Conservation (phyloP, 805 yeast genomes). For the Kockiozyma suomiensis region DNA sequence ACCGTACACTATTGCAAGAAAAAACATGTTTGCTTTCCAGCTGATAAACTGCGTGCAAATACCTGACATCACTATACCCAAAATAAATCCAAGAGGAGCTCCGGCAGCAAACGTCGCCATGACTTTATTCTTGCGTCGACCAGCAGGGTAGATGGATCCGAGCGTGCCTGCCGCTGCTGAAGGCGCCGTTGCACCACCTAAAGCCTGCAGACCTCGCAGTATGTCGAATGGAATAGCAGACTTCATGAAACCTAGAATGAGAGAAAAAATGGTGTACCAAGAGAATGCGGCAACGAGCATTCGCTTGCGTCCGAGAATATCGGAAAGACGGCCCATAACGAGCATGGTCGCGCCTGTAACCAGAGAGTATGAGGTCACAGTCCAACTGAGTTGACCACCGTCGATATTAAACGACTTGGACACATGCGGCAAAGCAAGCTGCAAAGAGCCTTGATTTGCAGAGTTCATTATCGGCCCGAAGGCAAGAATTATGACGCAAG, state of each 20-base stretch:
- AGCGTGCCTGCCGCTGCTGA: constrained; percentile 54
- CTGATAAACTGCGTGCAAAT: constrained; percentile 46
- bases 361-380: constrained; percentile 46
- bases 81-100: constrained; percentile 53
- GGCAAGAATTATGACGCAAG: constrained; percentile 43
- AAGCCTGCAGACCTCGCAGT: constrained; percentile 51
- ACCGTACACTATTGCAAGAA: constrained; percentile 47
- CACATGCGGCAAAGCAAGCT: constrained; percentile 44
- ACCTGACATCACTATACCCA: constrained; percentile 50
- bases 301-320: constrained; percentile 50
- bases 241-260: constrained; percentile 43
- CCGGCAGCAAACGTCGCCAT: constrained; percentile 50
- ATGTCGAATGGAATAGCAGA: constrained; percentile 45
- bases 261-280: constrained; percentile 41
- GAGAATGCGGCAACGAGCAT: constrained; percentile 45
- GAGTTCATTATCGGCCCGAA: constrained; percentile 49
- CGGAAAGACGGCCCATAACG: constrained; percentile 51
- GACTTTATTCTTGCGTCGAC: constrained; percentile 27
- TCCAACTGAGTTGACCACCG: constrained; percentile 52
- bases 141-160: constrained; percentile 42
- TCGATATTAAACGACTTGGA: constrained; percentile 44
- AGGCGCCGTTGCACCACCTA: constrained; percentile 48
- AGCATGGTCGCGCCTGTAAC: constrained; percentile 51
- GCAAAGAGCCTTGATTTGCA: constrained; percentile 46
- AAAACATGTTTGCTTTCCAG: constrained; percentile 51